These are phyloP conservation scores for Yamadazyma kanchanaburiensis DNA, from an alignment of 1,139 yeast genomes.

Conservation along the genomic window DNA sequence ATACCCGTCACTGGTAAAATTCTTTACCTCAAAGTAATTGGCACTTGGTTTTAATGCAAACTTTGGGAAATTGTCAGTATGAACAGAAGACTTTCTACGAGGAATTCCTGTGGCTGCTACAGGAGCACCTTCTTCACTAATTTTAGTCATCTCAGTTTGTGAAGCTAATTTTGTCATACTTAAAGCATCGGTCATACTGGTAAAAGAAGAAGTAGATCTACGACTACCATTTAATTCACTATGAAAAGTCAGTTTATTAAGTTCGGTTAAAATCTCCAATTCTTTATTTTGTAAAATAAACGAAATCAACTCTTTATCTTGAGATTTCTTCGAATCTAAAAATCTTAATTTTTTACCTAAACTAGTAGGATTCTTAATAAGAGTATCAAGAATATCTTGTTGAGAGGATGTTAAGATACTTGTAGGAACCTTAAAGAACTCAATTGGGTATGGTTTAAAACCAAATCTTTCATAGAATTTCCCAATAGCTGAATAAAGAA, in stretches of 20 bases:
- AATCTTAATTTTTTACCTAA: slow-evolving; percentile 30
- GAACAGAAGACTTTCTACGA: slow-evolving; percentile 28
- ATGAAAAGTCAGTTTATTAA: slow-evolving; percentile 34
- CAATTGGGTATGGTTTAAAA: slow-evolving; percentile 35
- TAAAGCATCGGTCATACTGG: slow-evolving; percentile 27
- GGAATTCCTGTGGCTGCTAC: slow-evolving; percentile 4
- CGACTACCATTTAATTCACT: slow-evolving; percentile 32
- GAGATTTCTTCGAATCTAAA: slow-evolving; percentile 20
- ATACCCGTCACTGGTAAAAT: slow-evolving; percentile 5
- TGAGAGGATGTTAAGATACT: slow-evolving; percentile 18
- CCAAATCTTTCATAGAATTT: slow-evolving; percentile 35
- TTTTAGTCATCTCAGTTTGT: slow-evolving; percentile 19
- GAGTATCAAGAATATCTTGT: slow-evolving; percentile 18
- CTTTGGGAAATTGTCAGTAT: slow-evolving; percentile 24
- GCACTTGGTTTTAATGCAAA: slow-evolving; percentile 32
- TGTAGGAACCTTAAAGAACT: slow-evolving; percentile 32
- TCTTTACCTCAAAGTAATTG: slow-evolving; percentile 8
- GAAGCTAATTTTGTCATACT: slow-evolving; percentile 23
- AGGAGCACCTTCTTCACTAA: slow-evolving; percentile 15
- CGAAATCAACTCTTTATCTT: slow-evolving; percentile 30
- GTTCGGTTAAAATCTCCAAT: slow-evolving; percentile 35
- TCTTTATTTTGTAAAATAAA: slow-evolving; percentile 34
- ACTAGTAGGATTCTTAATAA: slow-evolving; percentile 13
- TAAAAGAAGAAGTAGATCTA: slow-evolving; percentile 35
- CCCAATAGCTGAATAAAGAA: slow-evolving; percentile 34